Percentiles rank a stretch among this genome's conserved stretches.
Conservation (phyloP, 192 early-diverging fungal species). For the Dissophora globulifera region DNA sequence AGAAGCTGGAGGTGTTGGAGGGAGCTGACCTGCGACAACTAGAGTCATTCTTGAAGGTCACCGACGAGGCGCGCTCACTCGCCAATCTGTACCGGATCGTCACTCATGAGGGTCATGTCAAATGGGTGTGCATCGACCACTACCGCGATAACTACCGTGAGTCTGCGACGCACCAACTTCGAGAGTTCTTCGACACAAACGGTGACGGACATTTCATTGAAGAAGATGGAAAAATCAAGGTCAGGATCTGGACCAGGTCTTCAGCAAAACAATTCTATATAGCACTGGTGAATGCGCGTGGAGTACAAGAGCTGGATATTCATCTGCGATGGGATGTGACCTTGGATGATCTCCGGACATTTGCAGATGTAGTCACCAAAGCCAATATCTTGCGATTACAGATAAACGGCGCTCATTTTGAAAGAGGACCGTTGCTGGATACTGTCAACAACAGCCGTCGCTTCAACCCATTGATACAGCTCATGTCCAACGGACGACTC, state of each 20-base stretch:
- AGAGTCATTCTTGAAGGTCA: background rate
- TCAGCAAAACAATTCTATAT: slow-evolving; percentile 11
- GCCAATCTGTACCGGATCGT: slow-evolving; percentile 4
- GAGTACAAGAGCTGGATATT: background rate
- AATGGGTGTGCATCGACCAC: slow-evolving; percentile 15
- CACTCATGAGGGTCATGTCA: slow-evolving; percentile 1
- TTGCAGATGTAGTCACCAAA: background rate
- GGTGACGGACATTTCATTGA: background rate
- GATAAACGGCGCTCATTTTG: background rate
- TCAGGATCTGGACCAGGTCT: background rate
- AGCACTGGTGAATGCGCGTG: background rate
- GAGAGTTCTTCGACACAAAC: background rate
- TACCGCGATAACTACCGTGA: slow-evolving; percentile 7
- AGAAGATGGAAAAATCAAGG: background rate
- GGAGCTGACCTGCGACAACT: slow-evolving; percentile 4
- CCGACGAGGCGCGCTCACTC: background rate
- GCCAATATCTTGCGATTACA: background rate
- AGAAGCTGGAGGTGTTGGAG: background rate
- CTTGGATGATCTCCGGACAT: background rate
- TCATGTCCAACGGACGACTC: background rate
- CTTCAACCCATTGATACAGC: background rate
- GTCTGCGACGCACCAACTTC: background rate
- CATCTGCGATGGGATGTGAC: slow-evolving; percentile 1
- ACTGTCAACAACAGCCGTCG: background rate
- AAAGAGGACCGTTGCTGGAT: background rate